Evolutionary conservation across 192 early-diverging fungal species (phyloP), one percentile per base, ranked within the genome.

Genomic region (Coemansia sp.): DNA sequence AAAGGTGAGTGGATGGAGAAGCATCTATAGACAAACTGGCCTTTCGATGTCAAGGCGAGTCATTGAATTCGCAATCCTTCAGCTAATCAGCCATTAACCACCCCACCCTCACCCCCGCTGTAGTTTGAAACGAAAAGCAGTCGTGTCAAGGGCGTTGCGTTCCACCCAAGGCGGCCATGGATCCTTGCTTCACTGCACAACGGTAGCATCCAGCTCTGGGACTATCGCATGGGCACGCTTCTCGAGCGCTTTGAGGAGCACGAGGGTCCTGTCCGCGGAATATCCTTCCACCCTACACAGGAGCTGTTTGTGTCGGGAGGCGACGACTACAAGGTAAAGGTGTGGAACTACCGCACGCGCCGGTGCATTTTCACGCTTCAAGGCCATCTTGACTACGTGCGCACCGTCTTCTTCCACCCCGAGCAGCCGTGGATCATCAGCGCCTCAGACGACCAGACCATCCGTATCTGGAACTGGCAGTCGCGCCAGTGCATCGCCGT

Each of bases 381-480:
- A 48, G 97, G 97, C 6, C 97, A 99, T 84, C 79, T 99, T 68
- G 97, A 99, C 71, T 99, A 96, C 69, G 94, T 99, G 41, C 92
- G 97, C 61, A 94, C 93, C 5, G 94, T 96, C 1, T 93, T 84
- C 76, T 99, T 99, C 80, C 97, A 99, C 72, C 91, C 93, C 67
- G 97, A 99, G 77, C 88, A 90, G 69, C 97, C 97, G 34, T 99
- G 97, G 97, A 97, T 99, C 59, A 89, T 98, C 65, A 90, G 86
- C 63, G 91, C 92, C 59, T 95, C 94, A 8, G 97, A 99, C 69
- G 97, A 99, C 81, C 95, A 99, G 73, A 98, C 97, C 8, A 95
- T 98, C 66, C 92, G 97, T 55, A 98, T 99, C 61, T 99, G 97
- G 97, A 99, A 99, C 85, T 99, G 97, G 97, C 97, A 99, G 79